phyloP scores from a whole-genome alignment of 1,139 yeast genomes.

The Geotrichum aggregatum region DNA sequence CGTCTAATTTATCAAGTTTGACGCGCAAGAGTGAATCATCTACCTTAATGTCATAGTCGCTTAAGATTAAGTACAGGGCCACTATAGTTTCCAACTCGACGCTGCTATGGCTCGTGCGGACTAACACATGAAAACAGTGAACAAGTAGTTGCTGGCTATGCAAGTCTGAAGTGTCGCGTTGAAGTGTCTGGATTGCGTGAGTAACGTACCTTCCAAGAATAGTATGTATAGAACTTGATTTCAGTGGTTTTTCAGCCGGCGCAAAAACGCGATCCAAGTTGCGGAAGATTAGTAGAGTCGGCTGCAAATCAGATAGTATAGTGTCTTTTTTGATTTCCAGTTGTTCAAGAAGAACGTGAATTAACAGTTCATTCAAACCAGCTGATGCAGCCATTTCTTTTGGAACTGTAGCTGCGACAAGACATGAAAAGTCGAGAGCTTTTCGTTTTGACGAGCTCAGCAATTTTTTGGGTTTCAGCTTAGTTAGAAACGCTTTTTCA shows the following conservation, averaged over 20 bases:
- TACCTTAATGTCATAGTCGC: slow-evolving; percentile 13
- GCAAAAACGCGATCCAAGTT: slow-evolving; percentile 14
- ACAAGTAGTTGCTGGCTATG: slow-evolving; percentile 6
- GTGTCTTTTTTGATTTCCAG: slow-evolving; percentile 1
- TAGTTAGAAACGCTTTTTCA: slow-evolving; percentile 2
- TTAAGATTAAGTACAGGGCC: slow-evolving; percentile 12
- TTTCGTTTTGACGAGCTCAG: slow-evolving; percentile 4
- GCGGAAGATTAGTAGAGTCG: slow-evolving; percentile 7
- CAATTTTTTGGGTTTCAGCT: slow-evolving; percentile 1
- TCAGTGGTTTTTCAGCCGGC: not conserved
- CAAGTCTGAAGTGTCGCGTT: not conserved
- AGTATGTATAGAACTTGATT: slow-evolving; percentile 2
- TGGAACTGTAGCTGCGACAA: slow-evolving; percentile 8
- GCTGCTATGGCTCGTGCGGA: not conserved
- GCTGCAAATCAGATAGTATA: not conserved
- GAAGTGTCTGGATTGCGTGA: slow-evolving; percentile 3
- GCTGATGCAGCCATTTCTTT: slow-evolving; percentile 1
- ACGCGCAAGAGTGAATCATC: slow-evolving; percentile 5
- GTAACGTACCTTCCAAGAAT: slow-evolving; percentile 14
- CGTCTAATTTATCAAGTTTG: slow-evolving; percentile 9
- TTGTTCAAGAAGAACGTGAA: slow-evolving; percentile 6
- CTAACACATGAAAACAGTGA: slow-evolving; percentile 15
- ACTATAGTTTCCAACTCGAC: slow-evolving; percentile 14
- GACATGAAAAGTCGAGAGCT: slow-evolving; percentile 16
- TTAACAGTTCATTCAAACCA: slow-evolving; percentile 6